These are phyloP conservation scores for Drechslerella dactyloides DNA, from an alignment of 2,329 filamentous ascomycete species.

Conservation along the genomic window DNA sequence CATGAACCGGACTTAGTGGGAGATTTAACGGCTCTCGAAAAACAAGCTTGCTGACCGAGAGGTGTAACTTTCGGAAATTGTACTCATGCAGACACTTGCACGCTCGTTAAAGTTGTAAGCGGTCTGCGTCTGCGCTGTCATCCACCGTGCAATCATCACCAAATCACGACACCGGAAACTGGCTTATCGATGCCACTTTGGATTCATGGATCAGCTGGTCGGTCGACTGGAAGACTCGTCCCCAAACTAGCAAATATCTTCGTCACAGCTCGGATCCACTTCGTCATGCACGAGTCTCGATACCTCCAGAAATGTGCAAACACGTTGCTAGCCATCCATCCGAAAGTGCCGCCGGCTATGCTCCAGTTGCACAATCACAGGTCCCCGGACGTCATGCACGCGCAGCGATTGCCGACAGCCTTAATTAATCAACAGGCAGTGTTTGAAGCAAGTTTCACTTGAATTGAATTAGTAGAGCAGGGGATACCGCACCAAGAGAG, in stretches of 20 bases:
- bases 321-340: constrained; percentile 32
- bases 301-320: constrained; percentile 32
- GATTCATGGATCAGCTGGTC: neutral
- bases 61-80: too few relatives aligned
- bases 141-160: neutral
- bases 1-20: too few relatives aligned
- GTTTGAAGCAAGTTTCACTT: constrained; percentile 39
- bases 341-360: constrained; percentile 22
- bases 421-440: constrained; percentile 16
- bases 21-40: too few relatives aligned
- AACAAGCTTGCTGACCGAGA: too few relatives aligned
- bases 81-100: too few relatives aligned
- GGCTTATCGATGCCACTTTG: neutral
- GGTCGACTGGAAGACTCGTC: neutral
- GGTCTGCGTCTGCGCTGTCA: too few relatives aligned
- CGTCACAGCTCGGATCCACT: neutral
- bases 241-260: neutral
- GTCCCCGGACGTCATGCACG: constrained; percentile 19
- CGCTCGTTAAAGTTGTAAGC: too few relatives aligned
- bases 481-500: neutral
- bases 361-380: constrained; percentile 9
- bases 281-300: constrained; percentile 1
- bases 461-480: neutral
- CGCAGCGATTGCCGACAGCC: constrained; percentile 3
- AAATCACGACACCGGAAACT: neutral